A percentile compares a stretch with the other conserved stretches of the same genome.
These are phyloP conservation scores for Gaeumannomyces tritici DNA, from an alignment of 2,329 filamentous ascomycete species.

Conservation along the genomic window DNA sequence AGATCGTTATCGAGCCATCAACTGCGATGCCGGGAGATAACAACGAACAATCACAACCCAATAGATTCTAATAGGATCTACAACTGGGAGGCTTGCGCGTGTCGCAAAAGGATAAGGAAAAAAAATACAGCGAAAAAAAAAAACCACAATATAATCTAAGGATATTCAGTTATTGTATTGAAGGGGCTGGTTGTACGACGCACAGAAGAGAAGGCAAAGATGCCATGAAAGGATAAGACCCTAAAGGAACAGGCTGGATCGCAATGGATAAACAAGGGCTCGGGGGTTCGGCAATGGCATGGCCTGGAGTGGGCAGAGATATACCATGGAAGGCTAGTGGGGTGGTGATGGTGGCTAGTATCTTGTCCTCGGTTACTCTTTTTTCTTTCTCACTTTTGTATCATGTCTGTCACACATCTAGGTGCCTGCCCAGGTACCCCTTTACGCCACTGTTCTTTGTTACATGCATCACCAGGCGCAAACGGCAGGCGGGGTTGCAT, in stretches of 20 bases:
- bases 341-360: not conserved
- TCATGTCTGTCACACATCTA: not conserved
- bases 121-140: not conserved
- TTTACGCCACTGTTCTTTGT: not conserved
- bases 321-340: not conserved
- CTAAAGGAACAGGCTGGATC: too few species aligned
- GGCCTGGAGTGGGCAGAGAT: not conserved
- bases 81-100: too few species aligned
- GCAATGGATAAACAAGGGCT: not conserved
- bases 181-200: not conserved
- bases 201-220: not conserved
- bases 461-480: not conserved
- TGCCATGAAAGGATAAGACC: not conserved
- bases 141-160: not conserved
- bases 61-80: not conserved
- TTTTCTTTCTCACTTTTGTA: not conserved
- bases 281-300: too few species aligned
- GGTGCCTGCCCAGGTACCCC: not conserved
- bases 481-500: not conserved
- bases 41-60: not conserved
- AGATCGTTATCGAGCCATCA: slow-evolving; percentile 50
- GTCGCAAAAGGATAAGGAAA: not conserved
- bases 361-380: not conserved
- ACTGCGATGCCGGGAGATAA: slow-evolving; percentile 21
- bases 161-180: not conserved